Evolutionary conservation across 1,139 yeast genomes (phyloP).

Genomic region (Hemisphaericaspora xylanilytica): DNA sequence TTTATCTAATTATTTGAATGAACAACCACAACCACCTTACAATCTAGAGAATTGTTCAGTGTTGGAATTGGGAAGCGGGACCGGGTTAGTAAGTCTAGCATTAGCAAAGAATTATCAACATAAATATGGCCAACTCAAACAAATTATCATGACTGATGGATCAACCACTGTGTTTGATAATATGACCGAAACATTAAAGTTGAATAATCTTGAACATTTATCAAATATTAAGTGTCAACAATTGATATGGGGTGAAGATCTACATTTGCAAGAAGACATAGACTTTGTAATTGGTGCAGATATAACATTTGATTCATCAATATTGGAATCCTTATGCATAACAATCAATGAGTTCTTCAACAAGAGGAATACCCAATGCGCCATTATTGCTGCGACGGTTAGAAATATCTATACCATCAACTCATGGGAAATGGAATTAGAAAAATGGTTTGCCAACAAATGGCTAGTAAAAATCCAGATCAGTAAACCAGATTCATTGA

Average conservation of each 20-base stretch:
- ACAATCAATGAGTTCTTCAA: constrained; percentile 45
- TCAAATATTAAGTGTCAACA: constrained; percentile 24
- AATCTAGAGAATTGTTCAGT: constrained; percentile 26
- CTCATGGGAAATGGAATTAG: constrained; percentile 50
- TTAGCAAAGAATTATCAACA: constrained; percentile 30
- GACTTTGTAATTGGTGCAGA: constrained; percentile 75
- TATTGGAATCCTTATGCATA: constrained; percentile 53
- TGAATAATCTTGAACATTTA: constrained; percentile 33
- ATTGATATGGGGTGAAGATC: constrained; percentile 54
- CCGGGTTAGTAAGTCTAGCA: constrained; percentile 77
- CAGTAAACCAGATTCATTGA: constrained; percentile 19
- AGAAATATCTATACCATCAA: constrained; percentile 59
- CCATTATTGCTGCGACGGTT: constrained; percentile 68
- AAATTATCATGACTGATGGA: constrained; percentile 71
- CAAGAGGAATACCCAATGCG: constrained; percentile 30
- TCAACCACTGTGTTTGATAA: constrained; percentile 60
- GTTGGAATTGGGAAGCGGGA: constrained; percentile 85
- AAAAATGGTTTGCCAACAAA: constrained; percentile 18
- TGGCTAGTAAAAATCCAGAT: constrained; percentile 25
- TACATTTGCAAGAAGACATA: constrained; percentile 29
- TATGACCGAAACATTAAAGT: constrained; percentile 41
- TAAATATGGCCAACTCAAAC: constrained; percentile 17
- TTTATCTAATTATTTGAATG: constrained; percentile 48
- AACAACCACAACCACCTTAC: constrained; percentile 5
- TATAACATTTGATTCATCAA: constrained; percentile 73